A percentile compares a stretch with the other conserved stretches of the same genome.
phyloP scores from a whole-genome alignment of 2,329 filamentous ascomycete species.

The Trichoderma hamatum region DNA sequence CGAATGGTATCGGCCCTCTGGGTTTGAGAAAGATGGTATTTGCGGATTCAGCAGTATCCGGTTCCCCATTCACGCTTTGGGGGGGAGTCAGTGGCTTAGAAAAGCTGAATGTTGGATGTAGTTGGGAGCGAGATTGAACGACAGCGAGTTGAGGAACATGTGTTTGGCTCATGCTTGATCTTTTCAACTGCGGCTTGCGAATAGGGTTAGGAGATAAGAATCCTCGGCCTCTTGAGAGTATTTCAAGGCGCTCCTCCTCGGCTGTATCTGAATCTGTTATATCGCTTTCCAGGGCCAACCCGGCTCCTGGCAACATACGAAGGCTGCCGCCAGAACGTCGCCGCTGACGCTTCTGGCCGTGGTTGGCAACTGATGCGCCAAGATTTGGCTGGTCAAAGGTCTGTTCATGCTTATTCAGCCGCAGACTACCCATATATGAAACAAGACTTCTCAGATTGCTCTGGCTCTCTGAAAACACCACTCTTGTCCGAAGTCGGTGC shows the following conservation, averaged over 20 bases:
- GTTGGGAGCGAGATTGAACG: constrained; percentile 27
- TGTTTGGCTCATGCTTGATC: constrained; percentile 45
- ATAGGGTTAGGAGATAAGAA: constrained; percentile 34
- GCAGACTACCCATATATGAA: constrained; percentile 36
- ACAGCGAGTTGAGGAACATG: constrained; percentile 37
- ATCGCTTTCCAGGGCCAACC: constrained; percentile 43
- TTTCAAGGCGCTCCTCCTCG: constrained; percentile 49
- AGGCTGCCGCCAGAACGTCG: constrained; percentile 56
- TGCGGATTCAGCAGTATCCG: neutral
- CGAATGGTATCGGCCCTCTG: neutral
- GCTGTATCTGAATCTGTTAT: constrained; percentile 51
- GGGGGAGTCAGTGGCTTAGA: constrained; percentile 40
- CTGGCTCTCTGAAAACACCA: constrained; percentile 70
- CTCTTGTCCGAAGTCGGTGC: constrained; percentile 65
- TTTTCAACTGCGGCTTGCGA: constrained; percentile 48
- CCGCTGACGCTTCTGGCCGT: constrained; percentile 45
- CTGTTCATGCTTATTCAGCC: constrained; percentile 30
- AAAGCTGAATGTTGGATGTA: constrained; percentile 41
- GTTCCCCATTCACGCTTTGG: neutral
- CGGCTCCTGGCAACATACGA: constrained; percentile 43
- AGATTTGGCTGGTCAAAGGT: constrained; percentile 30
- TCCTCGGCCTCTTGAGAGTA: constrained; percentile 39
- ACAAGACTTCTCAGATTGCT: constrained; percentile 58
- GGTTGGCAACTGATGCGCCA: constrained; percentile 34
- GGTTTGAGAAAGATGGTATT: constrained; percentile 20